Base-by-base conservation (phyloP, 805 yeast species). In the Isabelozyma heimii region DNA sequence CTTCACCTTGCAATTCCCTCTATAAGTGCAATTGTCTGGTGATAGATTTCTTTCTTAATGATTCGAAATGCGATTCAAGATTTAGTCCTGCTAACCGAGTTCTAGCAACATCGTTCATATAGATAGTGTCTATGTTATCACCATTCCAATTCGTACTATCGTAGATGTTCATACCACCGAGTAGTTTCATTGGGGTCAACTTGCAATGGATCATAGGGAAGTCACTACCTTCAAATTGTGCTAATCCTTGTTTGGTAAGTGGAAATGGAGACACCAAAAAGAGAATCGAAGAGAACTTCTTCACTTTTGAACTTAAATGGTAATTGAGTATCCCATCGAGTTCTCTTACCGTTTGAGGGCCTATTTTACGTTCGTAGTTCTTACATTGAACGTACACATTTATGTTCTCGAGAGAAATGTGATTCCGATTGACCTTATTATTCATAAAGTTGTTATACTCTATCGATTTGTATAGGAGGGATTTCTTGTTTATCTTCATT, bases 381-480 rank as follows among this genome's bases (percentile, higher is more conserved):
- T 82, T 82, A 59, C 87, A 82, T 57, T 83, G 87, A 5, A 80
- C 82, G 49, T 79, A 65, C 2, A 80, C 62, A 43, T 66, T 65
- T 6, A 77, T 68, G 13, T 61, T 48, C 15, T 48, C 46, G 24
- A 70, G 52, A 7, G 69, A 66, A 37, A 15, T 14, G 14, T 37
- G 40, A 9, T 14, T 15, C 12, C 16, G 20, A 30, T 13, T 2
- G n/a, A 10, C n/a, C n/a, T 30, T 13, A 2, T 37, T 37, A 12
- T 37, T 8, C 16, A 37, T 20, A 40, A 40, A 17, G 4, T 4
- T 20, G 26, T 15, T 14, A 14, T 40, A 28, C 13, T 40, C 44
- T 6, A 37, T 9, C 14, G 48, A 45, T 46, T 20, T 24, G 59
- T 33, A 51, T 58, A 58, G 57, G 60, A 59, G 40, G 52, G 55